A percentile compares a stretch with the other conserved stretches of the same genome.
phyloP scores from a whole-genome alignment of 1,284 basidiomycete genomes.

The Irpex sp. region DNA sequence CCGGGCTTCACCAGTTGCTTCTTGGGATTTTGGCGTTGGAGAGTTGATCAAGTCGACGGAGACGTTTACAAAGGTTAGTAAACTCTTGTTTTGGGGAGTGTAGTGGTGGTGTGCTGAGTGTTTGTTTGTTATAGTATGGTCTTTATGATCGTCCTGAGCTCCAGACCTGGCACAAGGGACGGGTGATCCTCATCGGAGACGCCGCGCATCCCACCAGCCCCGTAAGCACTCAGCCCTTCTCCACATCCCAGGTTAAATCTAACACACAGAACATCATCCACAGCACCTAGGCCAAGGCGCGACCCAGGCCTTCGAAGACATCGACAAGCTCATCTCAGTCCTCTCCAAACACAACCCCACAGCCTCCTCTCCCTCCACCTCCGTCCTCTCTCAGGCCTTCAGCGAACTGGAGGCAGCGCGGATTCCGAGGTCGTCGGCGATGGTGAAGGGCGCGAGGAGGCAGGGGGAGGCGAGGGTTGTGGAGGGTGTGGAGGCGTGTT shows the following conservation, averaged over 20 bases:
- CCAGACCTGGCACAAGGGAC: conserved; percentile 35
- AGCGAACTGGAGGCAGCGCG: conserved; percentile 24
- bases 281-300: conserved; percentile 47
- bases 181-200: conserved; percentile 29
- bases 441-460: conserved; percentile 34
- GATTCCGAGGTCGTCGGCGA: conserved; percentile 26
- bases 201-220: conserved; percentile 32
- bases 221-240: conserved; percentile 14
- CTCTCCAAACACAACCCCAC: conserved; percentile 30
- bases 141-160: conserved; percentile 42
- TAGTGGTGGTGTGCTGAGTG: too few relatives aligned
- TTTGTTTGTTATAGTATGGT: conserved; percentile 30
- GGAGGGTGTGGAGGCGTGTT: conserved; percentile 28
- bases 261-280: neutral
- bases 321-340: conserved; percentile 33
- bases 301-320: conserved; percentile 43
- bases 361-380: conserved; percentile 24
- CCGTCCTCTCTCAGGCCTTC: conserved; percentile 27
- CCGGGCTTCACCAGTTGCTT: conserved; percentile 10
- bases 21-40: conserved; percentile 27
- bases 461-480: conserved; percentile 34
- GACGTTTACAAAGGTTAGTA: conserved; percentile 34
- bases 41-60: conserved; percentile 29
- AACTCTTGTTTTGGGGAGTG: too few relatives aligned
- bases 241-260: neutral